These are phyloP conservation scores for Cystofilobasidium bisporidii DNA, from an alignment of 768 basidiomycete genomes.

Conservation along the genomic window DNA sequence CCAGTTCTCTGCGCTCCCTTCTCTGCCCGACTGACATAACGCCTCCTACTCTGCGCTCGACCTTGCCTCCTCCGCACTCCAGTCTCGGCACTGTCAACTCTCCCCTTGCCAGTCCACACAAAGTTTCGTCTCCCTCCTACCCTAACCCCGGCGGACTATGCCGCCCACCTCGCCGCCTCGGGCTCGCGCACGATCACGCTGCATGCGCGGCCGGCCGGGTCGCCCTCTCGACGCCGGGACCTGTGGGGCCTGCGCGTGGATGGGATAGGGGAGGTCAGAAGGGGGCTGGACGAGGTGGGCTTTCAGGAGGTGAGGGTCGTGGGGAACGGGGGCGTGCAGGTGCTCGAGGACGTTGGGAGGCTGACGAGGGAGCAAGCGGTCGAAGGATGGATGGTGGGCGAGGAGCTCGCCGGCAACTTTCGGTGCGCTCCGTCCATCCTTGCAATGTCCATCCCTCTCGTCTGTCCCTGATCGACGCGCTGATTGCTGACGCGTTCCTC, in stretches of 20 bases:
- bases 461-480: too few species aligned
- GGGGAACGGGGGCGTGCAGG: slow-evolving; percentile 69
- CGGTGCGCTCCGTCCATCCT: slow-evolving; percentile 49
- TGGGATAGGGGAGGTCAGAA: slow-evolving; percentile 52
- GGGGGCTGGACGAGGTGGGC: slow-evolving; percentile 33
- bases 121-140: slow-evolving; percentile 46
- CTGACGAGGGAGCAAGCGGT: slow-evolving; percentile 54
- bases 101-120: slow-evolving; percentile 58
- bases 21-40: too few species aligned
- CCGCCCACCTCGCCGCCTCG: slow-evolving; percentile 51
- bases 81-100: slow-evolving; percentile 62
- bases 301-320: slow-evolving; percentile 51
- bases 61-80: not conserved
- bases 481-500: not conserved
- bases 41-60: too few species aligned
- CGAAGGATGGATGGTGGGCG: slow-evolving; percentile 72
- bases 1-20: too few species aligned
- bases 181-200: slow-evolving; percentile 64
- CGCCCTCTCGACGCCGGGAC: slow-evolving; percentile 55
- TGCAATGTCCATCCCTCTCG: too few species aligned
- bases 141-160: slow-evolving; percentile 51
- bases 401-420: slow-evolving; percentile 64
- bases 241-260: slow-evolving; percentile 58
- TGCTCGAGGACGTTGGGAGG: slow-evolving; percentile 49
- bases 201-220: slow-evolving; percentile 60